Base-by-base conservation (phyloP, 2,329 filamentous ascomycete species). In the Alternaria viburni region DNA sequence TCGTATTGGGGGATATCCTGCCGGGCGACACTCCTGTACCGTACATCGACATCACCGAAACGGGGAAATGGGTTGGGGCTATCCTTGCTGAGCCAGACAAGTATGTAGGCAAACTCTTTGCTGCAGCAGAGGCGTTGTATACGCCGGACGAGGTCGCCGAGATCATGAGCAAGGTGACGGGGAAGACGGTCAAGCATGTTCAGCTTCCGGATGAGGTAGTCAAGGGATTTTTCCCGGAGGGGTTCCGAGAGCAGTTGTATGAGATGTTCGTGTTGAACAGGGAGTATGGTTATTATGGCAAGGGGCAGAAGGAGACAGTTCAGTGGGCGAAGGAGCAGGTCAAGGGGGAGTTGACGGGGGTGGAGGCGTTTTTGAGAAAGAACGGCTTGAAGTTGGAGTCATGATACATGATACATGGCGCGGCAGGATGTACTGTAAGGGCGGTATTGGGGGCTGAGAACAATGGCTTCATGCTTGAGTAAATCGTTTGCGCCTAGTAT, bases 11-110 rank as follows among this genome's bases (percentile, higher is more conserved):
- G 0, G 69, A 70, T 36, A 54, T 74, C 1, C 19, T 55, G 8
- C 36, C 45, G 2, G 46, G 59, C 0, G 45, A 71, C 2, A 69
- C 71, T 0, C 9, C 73, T 47, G 59, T 86, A 4, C 84, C 85
- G 0, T 71, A 83, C 43, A 78, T 87, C 57, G 83, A 85, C 60
- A 79, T 80, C 15, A 76, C 73, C 1, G 84, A 87, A 60, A 82
- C 81, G 1, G 85, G 85, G 9, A 81, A 81, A 52, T 84, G 59
- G 70, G 65, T 82, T 7, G 79, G 72, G 3, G 75, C 80, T 7
- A 81, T 85, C 21, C 76, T 85, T 0, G 79, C 77, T 1, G 72
- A 85, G 13, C 81, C 82, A 0, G 82, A 83, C 0, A 77, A 79
- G 51, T 82, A 82, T 21, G 74, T 81, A 2, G 83, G 83, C 13